These are phyloP conservation scores for Psilocybe subaeruginosa DNA, from an alignment of 768 basidiomycete genomes.

Conservation along the genomic window DNA sequence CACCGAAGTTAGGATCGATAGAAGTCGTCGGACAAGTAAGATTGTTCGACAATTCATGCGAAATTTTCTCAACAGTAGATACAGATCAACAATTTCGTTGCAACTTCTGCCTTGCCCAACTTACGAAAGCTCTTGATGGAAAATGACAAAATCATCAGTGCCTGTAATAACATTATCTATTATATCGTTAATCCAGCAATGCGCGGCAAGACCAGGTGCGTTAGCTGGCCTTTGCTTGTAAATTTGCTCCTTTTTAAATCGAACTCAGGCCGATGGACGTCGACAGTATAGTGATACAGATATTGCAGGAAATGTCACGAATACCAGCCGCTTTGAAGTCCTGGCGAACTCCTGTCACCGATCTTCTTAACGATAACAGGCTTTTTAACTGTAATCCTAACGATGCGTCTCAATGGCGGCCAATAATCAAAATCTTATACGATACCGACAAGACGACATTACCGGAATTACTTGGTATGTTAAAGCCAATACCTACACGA, in stretches of 20 bases:
- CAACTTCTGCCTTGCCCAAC: constrained; percentile 68
- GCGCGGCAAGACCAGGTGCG: constrained; percentile 75
- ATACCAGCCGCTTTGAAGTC: constrained; percentile 79
- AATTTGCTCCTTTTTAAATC: background rate
- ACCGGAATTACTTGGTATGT: constrained; percentile 76
- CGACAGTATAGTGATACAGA: constrained; percentile 64
- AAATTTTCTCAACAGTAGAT: constrained; percentile 3
- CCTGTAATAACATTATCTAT: constrained; percentile 83
- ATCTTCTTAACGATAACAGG: constrained; percentile 83
- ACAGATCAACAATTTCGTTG: constrained; percentile 78
- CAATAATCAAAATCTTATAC: constrained; percentile 78
- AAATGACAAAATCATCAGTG: constrained; percentile 77
- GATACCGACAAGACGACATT: constrained; percentile 88
- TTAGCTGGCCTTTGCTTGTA: background rate
- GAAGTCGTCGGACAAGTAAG: constrained; percentile 54
- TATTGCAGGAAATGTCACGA: constrained; percentile 78
- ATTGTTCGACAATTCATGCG: background rate
- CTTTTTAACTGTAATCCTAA: constrained; percentile 78
- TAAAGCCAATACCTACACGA: constrained; percentile 30
- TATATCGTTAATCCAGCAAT: constrained; percentile 82
- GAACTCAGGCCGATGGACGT: constrained; percentile 74
- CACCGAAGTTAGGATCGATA: constrained; percentile 33
- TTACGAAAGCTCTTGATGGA: constrained; percentile 82
- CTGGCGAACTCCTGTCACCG: constrained; percentile 81
- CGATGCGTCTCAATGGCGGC: constrained; percentile 68